Base-by-base conservation (phyloP, 345 rosid species). In the Brassica incana region DNA sequence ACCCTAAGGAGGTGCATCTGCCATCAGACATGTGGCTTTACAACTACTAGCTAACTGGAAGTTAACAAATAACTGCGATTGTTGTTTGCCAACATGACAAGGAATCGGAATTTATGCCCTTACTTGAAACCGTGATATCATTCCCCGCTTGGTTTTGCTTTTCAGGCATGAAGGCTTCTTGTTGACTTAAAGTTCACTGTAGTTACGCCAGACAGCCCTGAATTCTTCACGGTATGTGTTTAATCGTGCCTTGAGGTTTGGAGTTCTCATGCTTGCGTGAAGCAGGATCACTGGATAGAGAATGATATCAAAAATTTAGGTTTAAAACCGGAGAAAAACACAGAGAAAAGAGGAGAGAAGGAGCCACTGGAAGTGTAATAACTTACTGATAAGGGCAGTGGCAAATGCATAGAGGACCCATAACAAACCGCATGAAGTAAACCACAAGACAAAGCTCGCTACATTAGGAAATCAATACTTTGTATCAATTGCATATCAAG, bases 201-300 rank as follows among this genome's bases (percentile, higher is more conserved):
- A 81, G 74, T 81, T 81, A 36, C 84, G 81, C 84, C 84, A 81
- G 30, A 81, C 84, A 35, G 84, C 84, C 1, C 84, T 69, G 74
- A 81, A 81, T 9, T 81, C 84, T 81, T 81, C 84, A 72, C 84
- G 84, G 71, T 72, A 81, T 32, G 84, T 81, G 80, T 81, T 81
- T 77, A 81, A 20, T 11, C 84, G 84, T 66, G 84, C 84, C 70
- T 81, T 81, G 65, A 81, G 84, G 77, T 81, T 81, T 71, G 84
- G 84, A 77, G 81, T 81, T 77, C 84, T 76, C 60, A 81, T 60
- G 81, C 71, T 81, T 25, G 84, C 84, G 6, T 81, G 84, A 77
- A 81, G 84, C 20, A 62, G 14, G 73, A 77, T 81, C 69, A 65
- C 84, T 5, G 38, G 30, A 56, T 1, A 56, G 18, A 75, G 5